These are phyloP conservation scores for Helminthosporium solani DNA, from an alignment of 2,329 filamentous ascomycete species.

Conservation along the genomic window DNA sequence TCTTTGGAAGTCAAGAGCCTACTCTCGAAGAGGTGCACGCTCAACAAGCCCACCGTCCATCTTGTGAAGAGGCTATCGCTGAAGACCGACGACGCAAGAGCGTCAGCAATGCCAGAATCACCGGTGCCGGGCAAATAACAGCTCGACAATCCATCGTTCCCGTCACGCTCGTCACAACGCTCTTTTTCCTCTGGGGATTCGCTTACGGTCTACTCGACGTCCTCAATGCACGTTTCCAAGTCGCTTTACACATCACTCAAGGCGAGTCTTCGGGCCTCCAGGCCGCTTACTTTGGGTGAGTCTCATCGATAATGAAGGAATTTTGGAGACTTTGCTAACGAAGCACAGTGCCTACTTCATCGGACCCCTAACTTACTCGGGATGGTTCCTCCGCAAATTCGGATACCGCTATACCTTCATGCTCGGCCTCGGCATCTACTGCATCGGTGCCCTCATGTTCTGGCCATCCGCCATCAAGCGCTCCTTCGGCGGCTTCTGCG, in stretches of 20 bases:
- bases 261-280: slow-evolving; percentile 63
- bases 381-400: slow-evolving; percentile 66
- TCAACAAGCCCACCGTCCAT: slow-evolving; percentile 40
- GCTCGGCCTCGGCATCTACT: slow-evolving; percentile 67
- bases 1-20: slow-evolving; percentile 31
- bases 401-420: slow-evolving; percentile 84
- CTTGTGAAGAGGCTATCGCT: slow-evolving; percentile 35
- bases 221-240: slow-evolving; percentile 48
- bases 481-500: slow-evolving; percentile 74
- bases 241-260: slow-evolving; percentile 46
- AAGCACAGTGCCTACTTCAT: slow-evolving; percentile 52
- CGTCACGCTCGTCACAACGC: slow-evolving; percentile 48
- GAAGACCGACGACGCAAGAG: slow-evolving; percentile 35
- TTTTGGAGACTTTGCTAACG: slow-evolving; percentile 1
- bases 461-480: slow-evolving; percentile 76
- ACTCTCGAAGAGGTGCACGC: slow-evolving; percentile 38
- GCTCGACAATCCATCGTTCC: slow-evolving; percentile 49
- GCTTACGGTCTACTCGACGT: slow-evolving; percentile 50
- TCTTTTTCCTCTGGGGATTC: slow-evolving; percentile 57
- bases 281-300: slow-evolving; percentile 63
- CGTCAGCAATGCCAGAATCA: slow-evolving; percentile 37
- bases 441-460: slow-evolving; percentile 73
- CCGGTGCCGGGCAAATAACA: slow-evolving; percentile 44
- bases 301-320: not conserved
- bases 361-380: slow-evolving; percentile 55